Percentiles rank a stretch among this genome's conserved stretches.
Evolutionary conservation across 2,329 filamentous ascomycete genomes (phyloP).

Genomic region (Dryadomyces sulphureus): DNA sequence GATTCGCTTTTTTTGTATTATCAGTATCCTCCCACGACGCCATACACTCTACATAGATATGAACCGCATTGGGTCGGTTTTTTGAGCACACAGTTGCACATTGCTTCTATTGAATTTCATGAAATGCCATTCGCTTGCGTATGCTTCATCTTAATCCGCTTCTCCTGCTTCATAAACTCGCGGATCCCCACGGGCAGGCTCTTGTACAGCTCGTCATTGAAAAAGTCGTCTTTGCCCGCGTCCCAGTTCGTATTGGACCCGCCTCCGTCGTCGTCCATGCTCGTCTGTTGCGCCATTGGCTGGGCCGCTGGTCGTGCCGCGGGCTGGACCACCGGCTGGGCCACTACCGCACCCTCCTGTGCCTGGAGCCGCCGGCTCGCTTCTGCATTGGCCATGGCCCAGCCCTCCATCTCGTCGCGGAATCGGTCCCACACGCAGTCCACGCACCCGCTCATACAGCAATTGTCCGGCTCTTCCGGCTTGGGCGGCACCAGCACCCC

Average conservation of each 20-base stretch:
- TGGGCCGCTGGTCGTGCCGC: not conserved
- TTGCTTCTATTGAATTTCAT: too few species aligned
- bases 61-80: not conserved
- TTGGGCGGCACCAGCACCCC: constrained; percentile 71
- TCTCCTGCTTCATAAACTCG: constrained; percentile 96
- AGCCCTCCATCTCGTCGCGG: constrained; percentile 84
- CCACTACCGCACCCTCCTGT: constrained; percentile 17
- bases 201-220: constrained; percentile 57
- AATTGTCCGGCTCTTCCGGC: constrained; percentile 88
- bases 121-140: too few species aligned
- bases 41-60: not conserved
- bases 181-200: constrained; percentile 81
- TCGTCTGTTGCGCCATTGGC: constrained; percentile 19
- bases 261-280: constrained; percentile 70
- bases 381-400: constrained; percentile 50
- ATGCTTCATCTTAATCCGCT: constrained; percentile 69
- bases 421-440: constrained; percentile 94
- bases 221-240: constrained; percentile 17
- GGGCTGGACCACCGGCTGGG: too few species aligned
- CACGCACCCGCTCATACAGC: constrained; percentile 97
- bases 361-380: constrained; percentile 40
- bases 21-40: not conserved
- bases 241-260: constrained; percentile 58
- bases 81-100: not conserved
- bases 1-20: not conserved